Percentiles rank a stretch among this genome's conserved stretches.
Evolutionary conservation across 2,329 filamentous ascomycete species (phyloP).

Genomic region (Huntiella abstrusa): DNA sequence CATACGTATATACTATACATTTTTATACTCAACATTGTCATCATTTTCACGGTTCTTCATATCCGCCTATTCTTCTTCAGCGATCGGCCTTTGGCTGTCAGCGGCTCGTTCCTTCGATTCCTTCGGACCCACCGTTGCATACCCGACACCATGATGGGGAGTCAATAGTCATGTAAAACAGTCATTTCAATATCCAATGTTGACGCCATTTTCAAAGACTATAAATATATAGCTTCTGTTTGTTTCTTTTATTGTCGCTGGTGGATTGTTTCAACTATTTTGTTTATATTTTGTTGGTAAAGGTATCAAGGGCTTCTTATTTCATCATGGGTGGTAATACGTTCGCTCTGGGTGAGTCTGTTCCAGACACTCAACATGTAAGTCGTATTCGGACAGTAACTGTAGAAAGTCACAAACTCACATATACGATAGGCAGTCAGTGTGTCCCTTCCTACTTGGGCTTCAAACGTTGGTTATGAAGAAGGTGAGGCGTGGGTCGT

Average conservation of each 20-base stretch:
- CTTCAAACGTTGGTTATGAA: slow-evolving; percentile 78
- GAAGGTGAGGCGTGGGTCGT: slow-evolving; percentile 81
- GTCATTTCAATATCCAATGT: not conserved
- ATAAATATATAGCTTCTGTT: not conserved
- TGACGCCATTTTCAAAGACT: not conserved
- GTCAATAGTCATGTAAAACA: not conserved
- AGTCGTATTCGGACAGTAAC: slow-evolving; percentile 18
- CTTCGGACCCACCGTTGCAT: not conserved
- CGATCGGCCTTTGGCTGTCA: not conserved
- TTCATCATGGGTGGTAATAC: slow-evolving; percentile 22
- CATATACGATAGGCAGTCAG: slow-evolving; percentile 55
- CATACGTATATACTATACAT: too few relatives aligned
- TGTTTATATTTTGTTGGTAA: not conserved
- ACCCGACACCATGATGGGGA: not conserved
- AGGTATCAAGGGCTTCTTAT: not conserved
- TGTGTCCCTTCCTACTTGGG: slow-evolving; percentile 89
- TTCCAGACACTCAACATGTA: slow-evolving; percentile 66
- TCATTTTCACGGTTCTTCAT: too few relatives aligned
- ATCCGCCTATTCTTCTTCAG: too few relatives aligned
- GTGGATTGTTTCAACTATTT: not conserved
- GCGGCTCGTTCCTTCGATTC: slow-evolving; percentile 2
- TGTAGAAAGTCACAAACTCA: not conserved
- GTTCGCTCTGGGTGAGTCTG: slow-evolving; percentile 46
- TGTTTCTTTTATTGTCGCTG: not conserved
- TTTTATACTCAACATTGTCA: too few relatives aligned